Evolutionary conservation across 2,329 filamentous ascomycete genomes (phyloP), one percentile per base, ranked within the genome.

Genomic region (Calycina marina): DNA sequence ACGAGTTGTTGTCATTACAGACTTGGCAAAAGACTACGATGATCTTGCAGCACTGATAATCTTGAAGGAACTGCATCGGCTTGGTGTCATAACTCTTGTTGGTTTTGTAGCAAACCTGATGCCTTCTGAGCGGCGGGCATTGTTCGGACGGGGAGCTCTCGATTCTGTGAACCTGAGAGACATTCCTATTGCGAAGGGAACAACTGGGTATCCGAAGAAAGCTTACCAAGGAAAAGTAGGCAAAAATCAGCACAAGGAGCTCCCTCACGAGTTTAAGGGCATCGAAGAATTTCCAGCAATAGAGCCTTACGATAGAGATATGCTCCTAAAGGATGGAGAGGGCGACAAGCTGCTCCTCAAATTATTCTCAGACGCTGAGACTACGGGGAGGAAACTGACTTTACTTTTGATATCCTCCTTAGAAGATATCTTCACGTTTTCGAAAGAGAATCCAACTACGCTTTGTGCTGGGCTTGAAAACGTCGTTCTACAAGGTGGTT

Each of bases 21-120:
- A 41, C 32, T 34, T 41, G 9, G 39, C 37, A 14, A 41, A 41
- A 35, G 39, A 41, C 26, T 39, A 39, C 16, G 36, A 41, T 16
- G 39, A 41, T 28, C 18, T 41, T 5, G 14, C 25, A 12, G 39
- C 36, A 24, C 35, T 41, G 37, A 25, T 41, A 5, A 24, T 39
- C 3, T 28, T 41, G 11, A 39, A 35, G 14, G 39, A 41, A 18
- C 35, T 39, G 5, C 32, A 41, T 18, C 15, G 37, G 6, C 13
- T 41, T 14, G 34, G 37, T 4, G 12, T 41, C 1, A 27, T 41
- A n/a, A 12, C 34, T 13, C 32, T 41, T n/a, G 14, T 27, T 26
- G 39, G 34, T n/a, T 35, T 41, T 24, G 32, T 41, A n/a, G 39
- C 37, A 18, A 41, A 41, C 18, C 30, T 41, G 12, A 22, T 22